These are phyloP conservation scores for Monosporascus ibericus DNA, from an alignment of 2,329 filamentous ascomycete species.

Conservation along the genomic window DNA sequence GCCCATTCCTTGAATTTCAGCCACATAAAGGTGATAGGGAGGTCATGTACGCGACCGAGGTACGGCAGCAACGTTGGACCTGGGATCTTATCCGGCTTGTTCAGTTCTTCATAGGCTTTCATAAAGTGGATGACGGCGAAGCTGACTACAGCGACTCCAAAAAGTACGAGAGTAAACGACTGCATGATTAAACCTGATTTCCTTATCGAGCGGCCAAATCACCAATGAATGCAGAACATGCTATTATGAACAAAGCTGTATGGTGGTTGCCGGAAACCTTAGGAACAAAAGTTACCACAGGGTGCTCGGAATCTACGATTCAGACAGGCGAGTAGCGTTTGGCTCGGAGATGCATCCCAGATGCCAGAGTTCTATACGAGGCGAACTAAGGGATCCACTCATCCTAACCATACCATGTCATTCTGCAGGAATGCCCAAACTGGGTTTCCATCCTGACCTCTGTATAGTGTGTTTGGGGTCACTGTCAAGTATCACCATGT, in stretches of 20 bases:
- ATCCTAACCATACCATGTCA: background rate
- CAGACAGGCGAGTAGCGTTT: background rate
- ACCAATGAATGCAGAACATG: background rate
- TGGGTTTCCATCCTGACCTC: too few species aligned
- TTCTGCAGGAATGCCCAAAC: background rate
- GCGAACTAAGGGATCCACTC: background rate
- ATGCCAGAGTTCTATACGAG: background rate
- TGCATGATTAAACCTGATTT: conserved; percentile 17
- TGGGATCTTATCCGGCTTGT: conserved; percentile 22
- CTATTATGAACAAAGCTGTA: background rate
- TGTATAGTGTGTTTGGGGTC: too few species aligned
- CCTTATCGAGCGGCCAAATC: background rate
- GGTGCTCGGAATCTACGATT: background rate
- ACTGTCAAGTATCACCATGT: too few species aligned
- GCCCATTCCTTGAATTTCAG: conserved; percentile 42
- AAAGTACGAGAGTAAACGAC: conserved; percentile 15
- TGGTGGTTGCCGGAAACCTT: background rate
- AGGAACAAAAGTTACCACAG: background rate
- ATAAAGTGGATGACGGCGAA: conserved; percentile 18
- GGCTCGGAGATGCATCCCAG: background rate
- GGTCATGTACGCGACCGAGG: conserved; percentile 36
- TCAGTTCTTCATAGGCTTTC: conserved; percentile 23
- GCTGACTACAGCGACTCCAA: conserved; percentile 15
- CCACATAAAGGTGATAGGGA: conserved; percentile 45
- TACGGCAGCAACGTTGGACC: conserved; percentile 28